Percentiles rank a stretch among this genome's conserved stretches.
Conservation (phyloP, 441 rosid species). For the Theobroma grandiflorum region DNA sequence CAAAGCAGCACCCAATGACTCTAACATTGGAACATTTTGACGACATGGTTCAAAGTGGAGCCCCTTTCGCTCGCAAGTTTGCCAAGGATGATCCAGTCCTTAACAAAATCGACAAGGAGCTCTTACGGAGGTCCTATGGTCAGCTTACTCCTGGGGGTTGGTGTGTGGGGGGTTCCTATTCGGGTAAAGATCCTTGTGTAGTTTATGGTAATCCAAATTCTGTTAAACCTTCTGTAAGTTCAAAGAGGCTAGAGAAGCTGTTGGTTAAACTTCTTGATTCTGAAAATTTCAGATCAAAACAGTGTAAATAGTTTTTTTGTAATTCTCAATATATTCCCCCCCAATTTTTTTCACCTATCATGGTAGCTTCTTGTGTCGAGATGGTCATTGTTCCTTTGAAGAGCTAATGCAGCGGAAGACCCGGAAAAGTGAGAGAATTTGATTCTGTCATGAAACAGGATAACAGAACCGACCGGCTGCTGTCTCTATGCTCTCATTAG, state of each 20-base stretch:
- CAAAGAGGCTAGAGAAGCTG: slow-evolving; percentile 75
- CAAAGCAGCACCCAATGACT: slow-evolving; percentile 63
- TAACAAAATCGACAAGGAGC: slow-evolving; percentile 62
- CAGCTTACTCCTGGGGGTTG: slow-evolving; percentile 64
- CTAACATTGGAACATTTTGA: slow-evolving; percentile 59
- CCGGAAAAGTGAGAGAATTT: not conserved
- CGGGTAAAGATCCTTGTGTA: slow-evolving; percentile 55
- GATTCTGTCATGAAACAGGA: not conserved
- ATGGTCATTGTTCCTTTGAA: not conserved
- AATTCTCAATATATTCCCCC: not conserved
- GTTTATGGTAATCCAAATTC: slow-evolving; percentile 52
- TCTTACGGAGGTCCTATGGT: slow-evolving; percentile 50
- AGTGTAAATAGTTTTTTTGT: slow-evolving; percentile 65
- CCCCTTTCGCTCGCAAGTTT: slow-evolving; percentile 80
- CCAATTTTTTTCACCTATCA: not conserved
- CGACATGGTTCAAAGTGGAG: slow-evolving; percentile 78
- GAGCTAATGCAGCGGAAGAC: not conserved
- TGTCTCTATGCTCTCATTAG: too few species aligned
- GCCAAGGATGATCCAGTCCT: slow-evolving; percentile 60
- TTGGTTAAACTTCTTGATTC: slow-evolving; percentile 66
- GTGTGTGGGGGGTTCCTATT: slow-evolving; percentile 51
- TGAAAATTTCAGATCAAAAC: slow-evolving; percentile 70
- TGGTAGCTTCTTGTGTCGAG: not conserved
- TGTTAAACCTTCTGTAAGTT: slow-evolving; percentile 65
- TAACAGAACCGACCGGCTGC: not conserved